A percentile compares a stretch with the other conserved stretches of the same genome.
These are phyloP conservation scores for Moniliella sp. DNA, from an alignment of 1,284 basidiomycete genomes.

Conservation along the genomic window DNA sequence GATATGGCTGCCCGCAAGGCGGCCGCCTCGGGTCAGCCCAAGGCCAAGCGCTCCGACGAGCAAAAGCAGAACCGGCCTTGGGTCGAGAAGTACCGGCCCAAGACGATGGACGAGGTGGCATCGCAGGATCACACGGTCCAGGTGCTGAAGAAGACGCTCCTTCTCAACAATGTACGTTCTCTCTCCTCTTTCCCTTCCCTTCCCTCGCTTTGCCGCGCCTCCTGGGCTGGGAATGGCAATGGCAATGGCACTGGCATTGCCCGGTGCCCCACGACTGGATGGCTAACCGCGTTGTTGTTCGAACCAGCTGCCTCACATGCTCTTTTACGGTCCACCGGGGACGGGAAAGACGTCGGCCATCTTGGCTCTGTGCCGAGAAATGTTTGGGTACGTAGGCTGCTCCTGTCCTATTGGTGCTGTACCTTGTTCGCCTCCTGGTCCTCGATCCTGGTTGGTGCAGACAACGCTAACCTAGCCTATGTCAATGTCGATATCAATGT, in stretches of 20 bases:
- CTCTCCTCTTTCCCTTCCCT: neutral
- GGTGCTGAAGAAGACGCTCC: constrained; percentile 70
- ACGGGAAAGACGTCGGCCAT: constrained; percentile 98
- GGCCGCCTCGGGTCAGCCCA: too few species aligned
- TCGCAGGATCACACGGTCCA: constrained; percentile 93
- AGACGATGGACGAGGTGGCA: constrained; percentile 89
- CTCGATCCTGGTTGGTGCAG: too few species aligned
- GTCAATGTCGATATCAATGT: too few species aligned
- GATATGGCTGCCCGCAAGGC: too few species aligned
- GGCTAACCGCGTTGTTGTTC: neutral
- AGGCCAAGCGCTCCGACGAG: too few species aligned
- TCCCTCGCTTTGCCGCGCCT: too few species aligned
- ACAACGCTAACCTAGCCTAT: constrained; percentile 1
- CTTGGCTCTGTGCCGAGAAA: constrained; percentile 70
- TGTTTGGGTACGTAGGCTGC: constrained; percentile 56
- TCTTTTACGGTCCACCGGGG: constrained; percentile 96
- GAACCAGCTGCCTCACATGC: constrained; percentile 83
- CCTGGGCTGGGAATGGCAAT: too few species aligned
- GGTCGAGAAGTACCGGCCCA: too few species aligned
- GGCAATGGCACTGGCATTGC: too few species aligned
- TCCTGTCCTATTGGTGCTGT: neutral
- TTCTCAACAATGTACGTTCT: constrained; percentile 60
- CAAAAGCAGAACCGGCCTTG: too few species aligned
- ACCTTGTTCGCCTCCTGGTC: neutral
- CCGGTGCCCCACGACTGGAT: too few species aligned